Conservation (phyloP, 139 green algal species). For the Dunaliella sp. region DNA sequence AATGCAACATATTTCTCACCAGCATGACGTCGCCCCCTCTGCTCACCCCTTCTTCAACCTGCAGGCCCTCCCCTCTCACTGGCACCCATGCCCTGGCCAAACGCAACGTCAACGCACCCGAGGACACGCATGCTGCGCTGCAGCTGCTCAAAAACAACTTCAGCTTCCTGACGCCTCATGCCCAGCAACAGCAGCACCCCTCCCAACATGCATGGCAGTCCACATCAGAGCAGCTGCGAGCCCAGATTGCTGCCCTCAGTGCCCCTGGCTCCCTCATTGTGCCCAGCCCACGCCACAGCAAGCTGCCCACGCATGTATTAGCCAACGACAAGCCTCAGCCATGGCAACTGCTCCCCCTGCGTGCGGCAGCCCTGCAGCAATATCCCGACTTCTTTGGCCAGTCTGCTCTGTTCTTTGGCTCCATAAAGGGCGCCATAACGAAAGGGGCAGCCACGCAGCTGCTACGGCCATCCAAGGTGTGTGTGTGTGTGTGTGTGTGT, state of each 20-base stretch:
- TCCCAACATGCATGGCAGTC: neutral
- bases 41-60: too few relatives aligned
- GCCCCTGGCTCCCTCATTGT: slow-evolving; percentile 1
- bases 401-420: slow-evolving; percentile 25
- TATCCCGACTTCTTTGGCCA: slow-evolving; percentile 34
- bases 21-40: too few relatives aligned
- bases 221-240: neutral
- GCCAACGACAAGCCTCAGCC: slow-evolving; percentile 18
- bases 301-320: slow-evolving; percentile 24
- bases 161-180: too few relatives aligned
- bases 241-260: neutral
- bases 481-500: too few relatives aligned
- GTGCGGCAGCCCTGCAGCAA: slow-evolving; percentile 17
- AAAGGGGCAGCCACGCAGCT: slow-evolving; percentile 12
- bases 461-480: slow-evolving; percentile 16
- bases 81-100: neutral
- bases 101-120: neutral
- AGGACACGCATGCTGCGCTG: neutral
- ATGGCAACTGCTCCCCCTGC: slow-evolving; percentile 35
- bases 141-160: slow-evolving; percentile 2
- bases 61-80: neutral
- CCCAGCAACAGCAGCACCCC: too few relatives aligned
- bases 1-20: too few relatives aligned
- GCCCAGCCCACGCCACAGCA: neutral
- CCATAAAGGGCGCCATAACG: slow-evolving; percentile 8